These are phyloP conservation scores for Pseudoperonospora humuli DNA, from an alignment of 352 stramenopile species.

Conservation along the genomic window DNA sequence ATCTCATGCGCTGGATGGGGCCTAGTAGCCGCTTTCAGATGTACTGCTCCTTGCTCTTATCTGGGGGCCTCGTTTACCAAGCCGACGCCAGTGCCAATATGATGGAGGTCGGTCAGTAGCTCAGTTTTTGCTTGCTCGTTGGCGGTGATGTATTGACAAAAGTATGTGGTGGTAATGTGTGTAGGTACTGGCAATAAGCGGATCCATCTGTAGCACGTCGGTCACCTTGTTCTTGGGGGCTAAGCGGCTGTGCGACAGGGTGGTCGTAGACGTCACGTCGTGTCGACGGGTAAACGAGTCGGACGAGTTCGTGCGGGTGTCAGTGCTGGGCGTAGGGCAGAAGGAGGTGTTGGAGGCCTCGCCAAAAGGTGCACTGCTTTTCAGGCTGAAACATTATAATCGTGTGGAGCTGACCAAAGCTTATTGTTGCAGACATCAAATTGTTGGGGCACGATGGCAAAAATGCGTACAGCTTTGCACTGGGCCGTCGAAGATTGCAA, in stretches of 20 bases:
- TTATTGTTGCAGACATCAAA: constrained; percentile 38
- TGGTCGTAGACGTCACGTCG: constrained; percentile 67
- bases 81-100: constrained; percentile 44
- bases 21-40: constrained; percentile 57
- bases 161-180: constrained; percentile 3
- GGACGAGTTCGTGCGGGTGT: constrained; percentile 52
- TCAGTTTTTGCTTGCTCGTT: not conserved
- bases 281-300: constrained; percentile 53
- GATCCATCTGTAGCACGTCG: constrained; percentile 59
- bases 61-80: constrained; percentile 53
- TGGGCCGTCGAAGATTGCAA: constrained; percentile 41
- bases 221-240: constrained; percentile 60
- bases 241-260: constrained; percentile 57
- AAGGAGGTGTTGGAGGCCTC: constrained; percentile 43
- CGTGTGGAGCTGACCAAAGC: constrained; percentile 1
- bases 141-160: not conserved
- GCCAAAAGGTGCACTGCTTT: constrained; percentile 29
- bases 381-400: not conserved
- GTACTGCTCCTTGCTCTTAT: constrained; percentile 63
- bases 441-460: constrained; percentile 42
- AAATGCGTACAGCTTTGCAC: constrained; percentile 52
- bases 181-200: constrained; percentile 40
- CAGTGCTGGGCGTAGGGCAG: constrained; percentile 29
- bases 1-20: constrained; percentile 53
- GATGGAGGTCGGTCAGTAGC: constrained; percentile 18